phyloP scores from a whole-genome alignment of 192 early-diverging fungal genomes.

The Allomyces macrogynus region DNA sequence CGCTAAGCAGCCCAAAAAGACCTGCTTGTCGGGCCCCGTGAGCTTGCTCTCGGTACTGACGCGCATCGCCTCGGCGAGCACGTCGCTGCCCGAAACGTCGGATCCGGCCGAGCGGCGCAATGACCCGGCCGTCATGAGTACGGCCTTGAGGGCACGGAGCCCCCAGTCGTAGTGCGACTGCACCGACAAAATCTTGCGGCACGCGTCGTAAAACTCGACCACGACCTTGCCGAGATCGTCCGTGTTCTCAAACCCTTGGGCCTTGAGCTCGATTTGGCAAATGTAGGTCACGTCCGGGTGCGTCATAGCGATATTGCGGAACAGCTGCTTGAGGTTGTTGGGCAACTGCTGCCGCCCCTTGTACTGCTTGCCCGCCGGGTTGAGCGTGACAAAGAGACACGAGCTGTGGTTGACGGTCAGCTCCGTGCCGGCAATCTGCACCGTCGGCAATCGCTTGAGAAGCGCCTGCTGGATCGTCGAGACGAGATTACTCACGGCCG shows the following conservation, averaged over 20 bases:
- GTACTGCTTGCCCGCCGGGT: constrained; percentile 62
- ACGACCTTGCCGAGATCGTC: constrained; percentile 84
- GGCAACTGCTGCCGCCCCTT: constrained; percentile 94
- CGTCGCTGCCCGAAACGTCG: constrained; percentile 56
- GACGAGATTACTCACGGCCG: constrained; percentile 96
- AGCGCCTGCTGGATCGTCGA: constrained; percentile 95
- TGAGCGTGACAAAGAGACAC: constrained; percentile 97
- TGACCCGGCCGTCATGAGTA: constrained; percentile 90
- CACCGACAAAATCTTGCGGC: constrained; percentile 75
- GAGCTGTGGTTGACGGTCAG: constrained; percentile 72
- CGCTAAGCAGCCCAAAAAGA: constrained; percentile 62
- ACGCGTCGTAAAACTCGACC: constrained; percentile 92
- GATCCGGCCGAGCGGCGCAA: constrained; percentile 69
- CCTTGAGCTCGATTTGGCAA: constrained; percentile 98
- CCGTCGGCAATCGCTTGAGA: constrained; percentile 9
- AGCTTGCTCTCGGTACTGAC: constrained; percentile 96
- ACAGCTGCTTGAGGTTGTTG: constrained; percentile 97
- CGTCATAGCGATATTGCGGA: constrained; percentile 98
- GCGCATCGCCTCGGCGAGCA: constrained; percentile 87
- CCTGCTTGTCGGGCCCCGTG: constrained; percentile 76
- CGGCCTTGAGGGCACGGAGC: constrained; percentile 92
- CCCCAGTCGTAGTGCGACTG: constrained; percentile 99
- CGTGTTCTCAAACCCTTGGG: constrained; percentile 93
- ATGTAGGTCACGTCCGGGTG: constrained; percentile 92
- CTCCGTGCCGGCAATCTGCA: constrained; percentile 23